Evolutionary conservation across 1,284 basidiomycete genomes (phyloP).

Genomic region (Hymenochaete sp.): DNA sequence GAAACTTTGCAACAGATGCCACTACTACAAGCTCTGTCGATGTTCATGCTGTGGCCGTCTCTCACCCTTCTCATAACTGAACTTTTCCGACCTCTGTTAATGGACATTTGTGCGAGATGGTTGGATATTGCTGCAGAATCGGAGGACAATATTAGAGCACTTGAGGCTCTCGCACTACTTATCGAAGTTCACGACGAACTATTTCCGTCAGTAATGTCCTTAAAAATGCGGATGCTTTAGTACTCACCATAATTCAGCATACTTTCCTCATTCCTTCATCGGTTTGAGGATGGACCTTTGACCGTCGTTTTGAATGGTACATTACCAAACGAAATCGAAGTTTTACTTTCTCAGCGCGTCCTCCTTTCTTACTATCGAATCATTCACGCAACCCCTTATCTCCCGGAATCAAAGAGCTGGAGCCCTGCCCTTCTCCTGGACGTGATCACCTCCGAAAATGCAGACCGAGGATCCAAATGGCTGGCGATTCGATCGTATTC

Average conservation of each 20-base stretch:
- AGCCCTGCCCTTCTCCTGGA: slow-evolving; percentile 48
- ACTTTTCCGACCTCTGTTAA: slow-evolving; percentile 56
- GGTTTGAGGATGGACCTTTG: slow-evolving; percentile 49
- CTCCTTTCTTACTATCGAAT: slow-evolving; percentile 79
- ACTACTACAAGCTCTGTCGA: slow-evolving; percentile 9
- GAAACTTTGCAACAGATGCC: slow-evolving; percentile 1
- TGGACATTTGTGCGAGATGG: slow-evolving; percentile 68
- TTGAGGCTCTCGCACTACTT: slow-evolving; percentile 53
- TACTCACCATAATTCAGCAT: slow-evolving; percentile 1
- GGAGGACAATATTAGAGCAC: slow-evolving; percentile 40
- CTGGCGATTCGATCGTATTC: slow-evolving; percentile 74
- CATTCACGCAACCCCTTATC: slow-evolving; percentile 59
- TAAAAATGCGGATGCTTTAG: background rate
- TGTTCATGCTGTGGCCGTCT: slow-evolving; percentile 3
- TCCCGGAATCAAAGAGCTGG: slow-evolving; percentile 61
- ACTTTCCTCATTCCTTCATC: slow-evolving; percentile 37
- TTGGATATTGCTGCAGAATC: no score
- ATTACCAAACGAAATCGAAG: slow-evolving; percentile 30
- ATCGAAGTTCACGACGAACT: slow-evolving; percentile 66
- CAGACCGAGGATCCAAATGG: slow-evolving; percentile 56
- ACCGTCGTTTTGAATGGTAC: slow-evolving; percentile 30
- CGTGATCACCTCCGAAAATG: slow-evolving; percentile 47
- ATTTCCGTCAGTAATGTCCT: slow-evolving; percentile 51
- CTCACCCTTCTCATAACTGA: slow-evolving; percentile 48
- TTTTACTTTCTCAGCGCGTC: slow-evolving; percentile 47